Evolutionary conservation across 139 green algal species (phyloP).

Genomic region (Tetradesmus lagerheimii): DNA sequence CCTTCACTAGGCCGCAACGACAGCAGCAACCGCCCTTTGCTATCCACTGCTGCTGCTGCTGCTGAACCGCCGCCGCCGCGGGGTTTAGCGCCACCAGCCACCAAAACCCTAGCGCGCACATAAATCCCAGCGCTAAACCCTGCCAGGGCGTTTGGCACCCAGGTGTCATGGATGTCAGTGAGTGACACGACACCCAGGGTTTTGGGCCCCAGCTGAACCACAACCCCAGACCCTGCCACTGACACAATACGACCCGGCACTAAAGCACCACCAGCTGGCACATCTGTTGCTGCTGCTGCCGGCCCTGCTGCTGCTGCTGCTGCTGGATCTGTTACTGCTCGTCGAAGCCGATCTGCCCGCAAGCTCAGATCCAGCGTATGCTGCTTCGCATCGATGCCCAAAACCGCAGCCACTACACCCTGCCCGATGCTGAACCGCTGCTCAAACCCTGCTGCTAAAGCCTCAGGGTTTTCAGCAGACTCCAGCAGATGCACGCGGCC

Average conservation of each 20-base stretch:
- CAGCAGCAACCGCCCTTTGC: constrained; percentile 51
- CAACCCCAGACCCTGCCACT: constrained; percentile 65
- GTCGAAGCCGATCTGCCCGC: background rate
- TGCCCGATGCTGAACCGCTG: constrained; percentile 57
- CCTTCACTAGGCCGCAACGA: constrained; percentile 73
- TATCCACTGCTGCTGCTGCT: constrained; percentile 3
- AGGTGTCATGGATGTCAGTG: constrained; percentile 86
- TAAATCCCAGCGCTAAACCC: constrained; percentile 67
- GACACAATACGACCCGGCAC: constrained; percentile 57
- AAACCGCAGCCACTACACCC: constrained; percentile 42
- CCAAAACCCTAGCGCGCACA: constrained; percentile 66
- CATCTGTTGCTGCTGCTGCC: background rate
- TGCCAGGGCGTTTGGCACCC: constrained; percentile 71
- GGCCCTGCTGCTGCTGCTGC: background rate
- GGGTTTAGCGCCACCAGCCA: constrained; percentile 3
- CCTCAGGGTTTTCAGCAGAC: constrained; percentile 39
- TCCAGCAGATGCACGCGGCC: constrained; percentile 70
- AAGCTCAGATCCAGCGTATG: constrained; percentile 70
- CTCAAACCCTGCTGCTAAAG: constrained; percentile 44
- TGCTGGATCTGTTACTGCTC: background rate
- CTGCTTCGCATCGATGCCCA: constrained; percentile 51
- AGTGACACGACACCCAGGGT: constrained; percentile 68
- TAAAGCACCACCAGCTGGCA: constrained; percentile 26
- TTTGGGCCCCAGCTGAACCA: constrained; percentile 68
- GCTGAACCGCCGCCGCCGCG: background rate